These are phyloP conservation scores for Leishmania tarentolae DNA, from an alignment of 208 protist genomes.

Conservation along the genomic window DNA sequence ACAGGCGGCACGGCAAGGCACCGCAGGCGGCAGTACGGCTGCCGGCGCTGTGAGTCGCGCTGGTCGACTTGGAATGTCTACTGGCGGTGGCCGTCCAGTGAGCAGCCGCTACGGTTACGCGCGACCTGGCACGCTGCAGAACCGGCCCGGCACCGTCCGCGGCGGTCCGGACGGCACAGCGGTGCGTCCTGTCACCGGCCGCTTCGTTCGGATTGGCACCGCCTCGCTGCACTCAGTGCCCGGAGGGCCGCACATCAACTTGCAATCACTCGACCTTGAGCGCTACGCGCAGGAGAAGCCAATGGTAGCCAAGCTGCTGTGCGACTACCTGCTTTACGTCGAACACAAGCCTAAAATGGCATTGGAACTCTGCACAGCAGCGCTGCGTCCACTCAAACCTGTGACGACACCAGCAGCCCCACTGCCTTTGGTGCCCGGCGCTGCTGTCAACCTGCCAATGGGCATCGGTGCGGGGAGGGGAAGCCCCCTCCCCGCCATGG, in stretches of 20 bases:
- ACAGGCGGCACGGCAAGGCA: constrained; percentile 26
- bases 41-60: constrained; percentile 15
- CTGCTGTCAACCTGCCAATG: constrained; percentile 14
- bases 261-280: constrained; percentile 83
- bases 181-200: constrained; percentile 82
- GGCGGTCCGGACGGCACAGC: constrained; percentile 53
- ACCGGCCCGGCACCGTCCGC: constrained; percentile 42
- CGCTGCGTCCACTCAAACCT: constrained; percentile 38
- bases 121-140: constrained; percentile 71
- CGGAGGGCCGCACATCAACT: constrained; percentile 86
- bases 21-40: constrained; percentile 22
- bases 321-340: constrained; percentile 94
- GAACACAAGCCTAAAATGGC: constrained; percentile 93
- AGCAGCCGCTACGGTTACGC: constrained; percentile 85
- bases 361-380: constrained; percentile 84
- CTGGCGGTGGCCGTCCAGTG: constrained; percentile 47
- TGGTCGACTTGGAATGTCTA: constrained; percentile 38
- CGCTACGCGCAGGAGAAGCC: constrained; percentile 91
- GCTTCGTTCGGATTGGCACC: constrained; percentile 94
- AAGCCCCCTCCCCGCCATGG: constrained; percentile 23
- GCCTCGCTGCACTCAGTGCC: constrained; percentile 85
- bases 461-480: constrained; percentile 7
- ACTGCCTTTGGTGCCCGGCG: not conserved
- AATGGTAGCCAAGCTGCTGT: constrained; percentile 92
- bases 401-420: not conserved